Evolutionary conservation across 352 stramenopile genomes (phyloP).

Genomic region (Phytopythium vexans): DNA sequence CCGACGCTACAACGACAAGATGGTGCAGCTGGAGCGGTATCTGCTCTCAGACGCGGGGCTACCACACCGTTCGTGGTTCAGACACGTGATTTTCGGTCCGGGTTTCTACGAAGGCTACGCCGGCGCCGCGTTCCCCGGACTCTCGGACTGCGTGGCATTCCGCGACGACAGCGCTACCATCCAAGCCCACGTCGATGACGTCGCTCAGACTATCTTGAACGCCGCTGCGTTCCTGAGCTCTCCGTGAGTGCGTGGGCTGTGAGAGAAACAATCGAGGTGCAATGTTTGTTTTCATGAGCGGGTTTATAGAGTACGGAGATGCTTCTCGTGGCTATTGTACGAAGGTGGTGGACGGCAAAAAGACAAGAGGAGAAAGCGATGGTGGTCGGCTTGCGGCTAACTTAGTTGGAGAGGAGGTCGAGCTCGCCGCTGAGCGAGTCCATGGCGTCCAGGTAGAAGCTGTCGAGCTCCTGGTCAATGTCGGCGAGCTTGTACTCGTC

Average conservation of each 20-base stretch:
- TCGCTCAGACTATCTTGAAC: constrained; percentile 26
- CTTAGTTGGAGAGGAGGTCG: constrained; percentile 58
- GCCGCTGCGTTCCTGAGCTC: constrained; percentile 29
- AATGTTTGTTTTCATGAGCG: too few species aligned
- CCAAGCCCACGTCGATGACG: constrained; percentile 37
- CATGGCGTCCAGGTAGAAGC: constrained; percentile 76
- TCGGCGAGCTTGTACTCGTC: constrained; percentile 80
- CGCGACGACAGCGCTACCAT: constrained; percentile 25
- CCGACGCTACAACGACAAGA: too few species aligned
- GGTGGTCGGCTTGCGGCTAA: too few species aligned
- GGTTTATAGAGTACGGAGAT: not conserved
- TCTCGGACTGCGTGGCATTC: constrained; percentile 43
- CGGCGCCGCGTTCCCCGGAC: constrained; percentile 38
- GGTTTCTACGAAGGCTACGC: constrained; percentile 53
- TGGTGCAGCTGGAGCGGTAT: constrained; percentile 30
- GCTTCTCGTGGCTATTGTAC: constrained; percentile 4
- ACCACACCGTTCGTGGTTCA: constrained; percentile 43
- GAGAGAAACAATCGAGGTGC: not conserved
- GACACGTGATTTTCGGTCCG: constrained; percentile 47
- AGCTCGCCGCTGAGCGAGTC: constrained; percentile 57
- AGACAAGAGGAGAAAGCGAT: too few species aligned
- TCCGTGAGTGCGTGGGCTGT: constrained; percentile 1
- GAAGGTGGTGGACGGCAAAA: too few species aligned
- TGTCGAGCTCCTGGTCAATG: constrained; percentile 81
- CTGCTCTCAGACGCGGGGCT: constrained; percentile 27